Percentiles rank a stretch among this genome's conserved stretches.
Conservation (phyloP, 352 stramenopile genomes). For the Pythium grandisporangium region DNA sequence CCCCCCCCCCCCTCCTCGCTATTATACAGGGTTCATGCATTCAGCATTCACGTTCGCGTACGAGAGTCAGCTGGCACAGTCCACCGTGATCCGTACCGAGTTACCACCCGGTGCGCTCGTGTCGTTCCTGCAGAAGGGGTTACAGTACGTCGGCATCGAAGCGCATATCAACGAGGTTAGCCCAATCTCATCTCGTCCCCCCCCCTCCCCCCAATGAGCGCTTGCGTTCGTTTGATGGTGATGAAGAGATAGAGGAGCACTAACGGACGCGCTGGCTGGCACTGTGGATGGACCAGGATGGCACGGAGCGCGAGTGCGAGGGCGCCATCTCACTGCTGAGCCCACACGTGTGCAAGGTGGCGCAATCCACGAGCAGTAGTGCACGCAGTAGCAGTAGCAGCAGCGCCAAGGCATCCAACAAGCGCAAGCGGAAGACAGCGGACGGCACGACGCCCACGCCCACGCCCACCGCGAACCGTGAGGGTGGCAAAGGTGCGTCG, state of each 20-base stretch:
- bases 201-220: too few species aligned
- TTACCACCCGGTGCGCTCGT: slow-evolving; percentile 96
- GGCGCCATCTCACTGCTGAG: slow-evolving; percentile 90
- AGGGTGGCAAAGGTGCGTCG: slow-evolving; percentile 56
- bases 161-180: slow-evolving; percentile 83
- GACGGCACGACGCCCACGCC: slow-evolving; percentile 45
- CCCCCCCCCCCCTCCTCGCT: too few species aligned
- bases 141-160: slow-evolving; percentile 92
- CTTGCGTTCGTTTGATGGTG: slow-evolving; percentile 27
- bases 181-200: slow-evolving; percentile 1
- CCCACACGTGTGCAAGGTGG: slow-evolving; percentile 85
- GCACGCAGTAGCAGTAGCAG: slow-evolving; percentile 32
- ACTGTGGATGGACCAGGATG: slow-evolving; percentile 36
- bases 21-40: slow-evolving; percentile 91
- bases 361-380: slow-evolving; percentile 65
- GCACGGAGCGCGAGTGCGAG: slow-evolving; percentile 78
- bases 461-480: slow-evolving; percentile 12
- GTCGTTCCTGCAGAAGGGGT: slow-evolving; percentile 97
- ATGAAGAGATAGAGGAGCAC: too few species aligned
- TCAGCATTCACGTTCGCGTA: slow-evolving; percentile 98
- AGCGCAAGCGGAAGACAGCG: slow-evolving; percentile 69
- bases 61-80: slow-evolving; percentile 94
- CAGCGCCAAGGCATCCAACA: slow-evolving; percentile 53
- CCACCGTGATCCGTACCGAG: slow-evolving; percentile 87
- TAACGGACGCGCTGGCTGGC: too few species aligned